Evolutionary conservation across 805 yeast species (phyloP), one percentile per base, ranked within the genome.

Genomic region (Candida rishiriensis): DNA sequence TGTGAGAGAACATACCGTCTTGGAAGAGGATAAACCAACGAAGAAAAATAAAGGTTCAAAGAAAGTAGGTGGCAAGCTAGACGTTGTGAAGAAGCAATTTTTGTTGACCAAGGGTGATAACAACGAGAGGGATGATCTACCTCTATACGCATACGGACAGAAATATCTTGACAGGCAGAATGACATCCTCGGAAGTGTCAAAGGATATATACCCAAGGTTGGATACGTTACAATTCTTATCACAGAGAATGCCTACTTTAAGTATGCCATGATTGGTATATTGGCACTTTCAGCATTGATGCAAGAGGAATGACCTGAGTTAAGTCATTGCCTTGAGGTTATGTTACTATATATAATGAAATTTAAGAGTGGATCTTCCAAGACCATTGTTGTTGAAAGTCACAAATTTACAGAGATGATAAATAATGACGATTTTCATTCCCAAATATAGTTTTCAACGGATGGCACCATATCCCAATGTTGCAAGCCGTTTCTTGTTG

Each of bases 61-160:
- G 21, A 45, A 39, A 43, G 36, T 3, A 7, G n/a, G 17, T 21
- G 13, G 17, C 3, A 46, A 51, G 30, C 39, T 34, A 40, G 40
- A 39, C 36, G 36, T 32, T 10, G 15, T 15, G 36, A 46, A 37
- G 36, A 50, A 40, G 44, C 97, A 90, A 65, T 70, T 83, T 40
- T 64, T 93, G 40, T 73, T 93, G 48, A 93, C 99, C 1, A 93
- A 93, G 64, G 99, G 99, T 64, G 99, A 93, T 64, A 93, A 93
- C 63, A 93, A 93, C 61, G 87, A 90, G 3, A 82, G 85, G 41
- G 95, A 93, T 65, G 99, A 93, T 65, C 73, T 93, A 52, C 83
- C 88, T 13, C 72, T 93, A 38, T 93, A 93, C 61, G 85, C 89
- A 1, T 74, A 78, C 51, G 80, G 78, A 43, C 90, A 88, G 57